A percentile compares a stretch with the other conserved stretches of the same genome.
phyloP scores from a whole-genome alignment of 23 red algal genomes.

The Gracilaria domingensis region DNA sequence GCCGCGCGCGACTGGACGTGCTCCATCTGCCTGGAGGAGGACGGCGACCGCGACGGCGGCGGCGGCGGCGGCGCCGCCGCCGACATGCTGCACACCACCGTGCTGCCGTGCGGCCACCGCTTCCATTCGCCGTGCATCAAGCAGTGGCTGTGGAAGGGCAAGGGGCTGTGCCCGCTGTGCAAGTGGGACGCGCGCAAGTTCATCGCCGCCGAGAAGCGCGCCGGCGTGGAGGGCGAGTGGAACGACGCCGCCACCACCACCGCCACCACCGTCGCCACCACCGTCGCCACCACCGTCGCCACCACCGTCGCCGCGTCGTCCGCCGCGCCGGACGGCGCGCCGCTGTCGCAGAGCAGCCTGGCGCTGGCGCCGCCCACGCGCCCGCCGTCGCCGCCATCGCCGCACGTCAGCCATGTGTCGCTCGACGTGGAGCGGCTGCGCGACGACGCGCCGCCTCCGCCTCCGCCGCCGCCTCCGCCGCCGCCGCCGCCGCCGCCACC shows the following conservation, averaged over 20 bases:
- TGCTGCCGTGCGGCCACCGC: constrained; percentile 45
- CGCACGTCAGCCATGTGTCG: too few species aligned
- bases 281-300: neutral
- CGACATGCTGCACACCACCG: neutral
- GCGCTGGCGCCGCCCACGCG: too few species aligned
- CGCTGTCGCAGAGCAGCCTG: neutral
- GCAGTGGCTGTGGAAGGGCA: constrained; percentile 53
- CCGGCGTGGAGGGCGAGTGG: neutral
- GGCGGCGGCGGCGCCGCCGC: too few species aligned
- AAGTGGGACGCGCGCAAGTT: constrained; percentile 57
- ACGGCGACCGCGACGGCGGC: neutral
- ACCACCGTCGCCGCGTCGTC: neutral
- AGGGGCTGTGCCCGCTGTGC: constrained; percentile 51
- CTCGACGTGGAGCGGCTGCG: too few species aligned
- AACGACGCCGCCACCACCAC: neutral
- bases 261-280: neutral
- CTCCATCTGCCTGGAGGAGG: constrained; percentile 61
- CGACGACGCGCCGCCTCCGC: too few species aligned
- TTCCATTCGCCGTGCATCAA: constrained; percentile 54
- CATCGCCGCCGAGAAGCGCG: constrained; percentile 26
- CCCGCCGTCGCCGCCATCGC: neutral
- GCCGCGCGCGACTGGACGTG: constrained; percentile 46
- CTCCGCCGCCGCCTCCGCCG: too few species aligned
- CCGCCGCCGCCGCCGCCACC: too few species aligned
- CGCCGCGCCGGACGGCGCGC: neutral